A percentile compares a stretch with the other conserved stretches of the same genome.
These are phyloP conservation scores for Chaetomiaceae sp. DNA, from an alignment of 2,329 filamentous ascomycete genomes.

Conservation along the genomic window DNA sequence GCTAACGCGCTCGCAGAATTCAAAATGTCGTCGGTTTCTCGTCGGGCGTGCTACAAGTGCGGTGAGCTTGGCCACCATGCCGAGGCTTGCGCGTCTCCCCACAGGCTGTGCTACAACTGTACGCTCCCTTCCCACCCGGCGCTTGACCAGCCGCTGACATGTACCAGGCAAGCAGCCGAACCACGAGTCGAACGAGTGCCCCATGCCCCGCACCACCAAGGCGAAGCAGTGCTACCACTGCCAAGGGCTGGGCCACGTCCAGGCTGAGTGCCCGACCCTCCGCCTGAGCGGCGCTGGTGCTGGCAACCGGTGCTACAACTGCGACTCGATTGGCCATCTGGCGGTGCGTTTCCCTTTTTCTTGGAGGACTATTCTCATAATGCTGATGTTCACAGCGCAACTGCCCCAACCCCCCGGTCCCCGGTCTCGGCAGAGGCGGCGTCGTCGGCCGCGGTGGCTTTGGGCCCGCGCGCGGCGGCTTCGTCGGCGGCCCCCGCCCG, in stretches of 20 bases:
- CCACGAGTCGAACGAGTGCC: constrained; percentile 97
- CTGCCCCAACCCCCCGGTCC: constrained; percentile 70
- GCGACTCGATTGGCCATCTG: constrained; percentile 87
- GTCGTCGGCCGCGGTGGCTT: constrained; percentile 69
- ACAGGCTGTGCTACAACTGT: constrained; percentile 99
- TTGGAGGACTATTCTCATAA: background rate
- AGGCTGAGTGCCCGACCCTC: constrained; percentile 97
- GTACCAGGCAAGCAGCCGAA: constrained; percentile 70
- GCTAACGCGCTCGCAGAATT: constrained; percentile 13
- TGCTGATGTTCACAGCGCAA: constrained; percentile 55
- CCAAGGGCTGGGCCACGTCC: constrained; percentile 95
- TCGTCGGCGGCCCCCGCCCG: constrained; percentile 61
- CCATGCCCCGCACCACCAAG: constrained; percentile 92
- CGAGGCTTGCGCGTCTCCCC: constrained; percentile 95
- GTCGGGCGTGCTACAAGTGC: constrained; percentile 79
- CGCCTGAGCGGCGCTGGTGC: constrained; percentile 79
- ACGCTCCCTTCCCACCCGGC: constrained; percentile 37
- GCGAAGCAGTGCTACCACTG: constrained; percentile 99
- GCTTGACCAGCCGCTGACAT: constrained; percentile 21
- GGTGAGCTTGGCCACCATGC: constrained; percentile 76
- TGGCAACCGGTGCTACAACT: constrained; percentile 93
- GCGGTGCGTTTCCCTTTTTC: constrained; percentile 55
- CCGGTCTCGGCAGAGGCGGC: constrained; percentile 60
- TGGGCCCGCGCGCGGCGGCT: constrained; percentile 63
- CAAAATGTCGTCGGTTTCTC: constrained; percentile 72